Evolutionary conservation across 257 asterid genomes (phyloP), one percentile per base, ranked within the genome.

Genomic region (Cordia subcordata): DNA sequence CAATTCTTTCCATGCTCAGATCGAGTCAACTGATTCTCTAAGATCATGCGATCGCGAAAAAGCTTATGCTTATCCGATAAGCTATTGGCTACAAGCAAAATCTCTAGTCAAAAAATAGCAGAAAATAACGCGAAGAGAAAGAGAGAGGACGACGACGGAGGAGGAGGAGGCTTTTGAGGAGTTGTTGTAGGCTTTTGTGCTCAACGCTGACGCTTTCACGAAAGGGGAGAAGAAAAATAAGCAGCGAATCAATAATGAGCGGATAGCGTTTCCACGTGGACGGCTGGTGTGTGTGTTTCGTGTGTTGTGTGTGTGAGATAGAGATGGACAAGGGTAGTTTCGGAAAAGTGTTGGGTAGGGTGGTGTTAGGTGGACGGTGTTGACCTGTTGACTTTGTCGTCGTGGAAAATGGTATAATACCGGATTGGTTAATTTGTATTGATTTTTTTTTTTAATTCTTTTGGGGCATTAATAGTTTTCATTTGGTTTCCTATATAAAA

Each of bases 1-100:
- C 82, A 55, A 90, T 76, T 78, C 96, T 74, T 66, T 90, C 97
- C 97, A 90, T 42, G 46, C 17, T 55, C 69, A 64, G 62, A 63
- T 53, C 37, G 61, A 55, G 32, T 52, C 44, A 57, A 57, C 54
- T 57, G 65, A 58, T 58, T 42, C 47, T n/a, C n/a, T n/a, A 42
- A 42, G 10, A 42, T 42, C 47, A 42, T 42, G 47, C 15, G 10
- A 42, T 42, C 47, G 10, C n/a, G 10, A 14, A 42, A 42, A 3
- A 11, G 14, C 15, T 42, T 42, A 42, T 27, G 35, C 35, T 27
- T 27, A 27, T 27, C 6, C 35, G 35, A 27, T 27, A 27, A 27
- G 35, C 35, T 27, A 6, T 42, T 3, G 10, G 47, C 35, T 27
- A 3, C 4, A 42, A 42, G 1, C 47, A 42, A 3, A 10, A 10